Evolutionary conservation across 2,329 filamentous ascomycete species (phyloP).

Genomic region (Hymenoscyphus occultus): DNA sequence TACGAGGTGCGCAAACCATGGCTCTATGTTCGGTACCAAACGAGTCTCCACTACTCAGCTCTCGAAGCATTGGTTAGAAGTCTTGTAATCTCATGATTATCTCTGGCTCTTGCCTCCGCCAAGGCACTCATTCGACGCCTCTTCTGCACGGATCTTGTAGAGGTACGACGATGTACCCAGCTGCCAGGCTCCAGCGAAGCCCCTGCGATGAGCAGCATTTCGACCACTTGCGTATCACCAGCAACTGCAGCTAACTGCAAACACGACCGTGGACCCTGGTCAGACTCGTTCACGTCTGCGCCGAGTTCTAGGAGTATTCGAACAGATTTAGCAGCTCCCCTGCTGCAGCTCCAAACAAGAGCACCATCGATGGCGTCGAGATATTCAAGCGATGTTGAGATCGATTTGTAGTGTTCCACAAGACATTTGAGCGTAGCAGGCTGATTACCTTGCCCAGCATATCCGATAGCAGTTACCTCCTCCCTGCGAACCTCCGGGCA

Average conservation of each 20-base stretch:
- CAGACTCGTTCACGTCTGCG: slow-evolving; percentile 4
- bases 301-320: neutral
- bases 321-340: neutral
- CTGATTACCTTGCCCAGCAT: neutral
- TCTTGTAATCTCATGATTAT: neutral
- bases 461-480: neutral
- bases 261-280: neutral
- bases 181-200: neutral
- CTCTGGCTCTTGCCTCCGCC: neutral
- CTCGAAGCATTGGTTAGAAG: neutral
- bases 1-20: neutral
- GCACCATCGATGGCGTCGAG: neutral
- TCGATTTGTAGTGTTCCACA: neutral
- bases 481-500: neutral
- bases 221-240: slow-evolving; percentile 1
- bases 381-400: neutral
- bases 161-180: neutral
- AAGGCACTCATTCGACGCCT: neutral
- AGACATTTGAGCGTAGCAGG: slow-evolving; percentile 1
- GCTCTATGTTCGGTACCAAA: neutral
- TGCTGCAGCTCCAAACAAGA: neutral
- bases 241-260: slow-evolving; percentile 2
- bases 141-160: neutral
- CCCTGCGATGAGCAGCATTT: slow-evolving; percentile 2
- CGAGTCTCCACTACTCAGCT: neutral